phyloP scores from a whole-genome alignment of 768 basidiomycete genomes.

The Hericium rajendrae region DNA sequence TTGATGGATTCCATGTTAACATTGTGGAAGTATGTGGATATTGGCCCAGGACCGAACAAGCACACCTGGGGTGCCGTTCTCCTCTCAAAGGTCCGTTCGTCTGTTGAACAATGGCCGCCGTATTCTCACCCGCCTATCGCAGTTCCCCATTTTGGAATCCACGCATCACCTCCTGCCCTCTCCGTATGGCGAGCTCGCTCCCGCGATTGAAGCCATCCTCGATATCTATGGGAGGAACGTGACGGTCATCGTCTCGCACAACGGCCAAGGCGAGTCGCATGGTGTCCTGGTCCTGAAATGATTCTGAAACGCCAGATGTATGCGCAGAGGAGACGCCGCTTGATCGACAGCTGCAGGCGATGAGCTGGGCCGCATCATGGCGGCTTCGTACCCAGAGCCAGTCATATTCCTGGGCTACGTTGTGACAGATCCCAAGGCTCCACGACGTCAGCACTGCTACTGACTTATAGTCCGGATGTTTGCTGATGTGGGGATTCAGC shows the following conservation, averaged over 20 bases:
- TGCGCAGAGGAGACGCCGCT: constrained; percentile 71
- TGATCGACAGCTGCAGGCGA: constrained; percentile 83
- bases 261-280: constrained; percentile 67
- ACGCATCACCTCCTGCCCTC: constrained; percentile 84
- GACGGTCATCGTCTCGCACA: constrained; percentile 81
- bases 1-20: not conserved
- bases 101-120: not conserved
- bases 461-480: not conserved
- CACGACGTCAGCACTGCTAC: constrained; percentile 39
- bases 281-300: not conserved
- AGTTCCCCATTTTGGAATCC: constrained; percentile 86
- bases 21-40: constrained; percentile 60
- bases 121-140: not conserved
- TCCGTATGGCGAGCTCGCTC: constrained; percentile 77
- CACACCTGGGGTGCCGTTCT: constrained; percentile 88
- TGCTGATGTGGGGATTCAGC: constrained; percentile 29
- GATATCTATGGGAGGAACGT: constrained; percentile 72
- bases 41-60: constrained; percentile 79
- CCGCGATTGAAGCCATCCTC: constrained; percentile 79
- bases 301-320: not conserved
- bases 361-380: constrained; percentile 76
- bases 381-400: constrained; percentile 55
- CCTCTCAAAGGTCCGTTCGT: constrained; percentile 54
- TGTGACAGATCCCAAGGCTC: constrained; percentile 56
- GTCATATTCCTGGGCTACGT: constrained; percentile 79